phyloP scores from a whole-genome alignment of 176 grass and related monocot genomes.

The Aechmea fasciata region DNA sequence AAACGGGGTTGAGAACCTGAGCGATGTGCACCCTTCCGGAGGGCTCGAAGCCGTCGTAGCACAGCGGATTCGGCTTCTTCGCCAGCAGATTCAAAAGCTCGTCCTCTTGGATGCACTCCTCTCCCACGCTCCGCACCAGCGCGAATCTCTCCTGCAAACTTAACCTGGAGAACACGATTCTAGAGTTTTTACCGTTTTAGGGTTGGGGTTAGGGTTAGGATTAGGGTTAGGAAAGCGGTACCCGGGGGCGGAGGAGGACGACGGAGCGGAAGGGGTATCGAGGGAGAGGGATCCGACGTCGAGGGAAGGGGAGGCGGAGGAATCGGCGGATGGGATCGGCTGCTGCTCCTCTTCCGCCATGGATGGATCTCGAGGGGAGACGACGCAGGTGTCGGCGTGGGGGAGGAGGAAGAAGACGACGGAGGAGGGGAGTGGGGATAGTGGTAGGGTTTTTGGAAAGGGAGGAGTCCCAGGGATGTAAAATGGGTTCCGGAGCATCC shows the following conservation, averaged over 20 bases:
- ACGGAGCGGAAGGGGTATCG: background rate
- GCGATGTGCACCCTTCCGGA: constrained; percentile 80
- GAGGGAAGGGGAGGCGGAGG: background rate
- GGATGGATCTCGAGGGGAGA: background rate
- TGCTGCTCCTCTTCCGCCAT: constrained; percentile 1
- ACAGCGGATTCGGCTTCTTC: constrained; percentile 54
- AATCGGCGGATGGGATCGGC: constrained; percentile 5
- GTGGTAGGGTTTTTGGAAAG: too few species aligned
- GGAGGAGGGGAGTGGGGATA: too few species aligned
- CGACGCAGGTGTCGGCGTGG: too few species aligned
- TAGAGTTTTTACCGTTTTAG: background rate
- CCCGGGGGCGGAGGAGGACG: background rate
- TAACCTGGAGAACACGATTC: constrained; percentile 9
- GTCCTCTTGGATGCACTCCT: constrained; percentile 84
- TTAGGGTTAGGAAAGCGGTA: background rate
- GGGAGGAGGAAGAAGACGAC: too few species aligned
- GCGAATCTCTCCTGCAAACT: constrained; percentile 45
- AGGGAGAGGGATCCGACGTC: constrained; percentile 17
- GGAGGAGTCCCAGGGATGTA: too few species aligned
- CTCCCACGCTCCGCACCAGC: constrained; percentile 51
- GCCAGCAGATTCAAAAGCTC: constrained; percentile 41
- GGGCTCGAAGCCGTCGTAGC: constrained; percentile 78
- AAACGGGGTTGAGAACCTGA: constrained; percentile 22
- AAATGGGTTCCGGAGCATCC: too few species aligned
- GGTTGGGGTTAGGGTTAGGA: background rate